phyloP scores from a whole-genome alignment of 768 basidiomycete species.

The Lentinula raphanica region DNA sequence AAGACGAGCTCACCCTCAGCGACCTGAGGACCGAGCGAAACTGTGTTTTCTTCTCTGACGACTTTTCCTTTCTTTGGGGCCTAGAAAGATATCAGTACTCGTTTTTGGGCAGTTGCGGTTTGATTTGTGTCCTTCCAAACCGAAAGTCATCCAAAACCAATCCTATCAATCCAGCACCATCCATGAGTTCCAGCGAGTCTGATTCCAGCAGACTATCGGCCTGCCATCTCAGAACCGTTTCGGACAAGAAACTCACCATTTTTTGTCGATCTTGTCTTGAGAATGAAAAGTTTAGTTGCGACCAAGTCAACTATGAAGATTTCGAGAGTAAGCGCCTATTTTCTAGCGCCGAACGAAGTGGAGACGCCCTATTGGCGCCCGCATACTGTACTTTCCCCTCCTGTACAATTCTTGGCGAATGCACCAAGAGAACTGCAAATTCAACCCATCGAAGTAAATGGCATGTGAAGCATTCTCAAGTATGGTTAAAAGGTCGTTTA shows the following conservation, averaged over 20 bases:
- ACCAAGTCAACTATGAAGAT: not conserved
- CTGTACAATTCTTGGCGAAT: no score
- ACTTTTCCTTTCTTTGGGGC: conserved; percentile 80
- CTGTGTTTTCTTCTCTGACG: conserved; percentile 74
- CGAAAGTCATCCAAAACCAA: not conserved
- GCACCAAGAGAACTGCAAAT: no score
- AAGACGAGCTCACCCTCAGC: conserved; percentile 96
- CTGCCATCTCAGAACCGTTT: not conserved
- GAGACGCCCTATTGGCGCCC: no score
- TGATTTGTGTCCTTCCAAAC: not conserved
- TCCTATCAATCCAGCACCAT: not conserved
- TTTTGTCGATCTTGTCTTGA: not conserved
- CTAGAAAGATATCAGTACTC: conserved; percentile 31
- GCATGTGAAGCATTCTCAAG: no score
- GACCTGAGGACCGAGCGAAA: conserved; percentile 92
- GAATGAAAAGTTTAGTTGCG: not conserved
- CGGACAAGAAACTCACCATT: not conserved
- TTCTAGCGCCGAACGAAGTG: not conserved
- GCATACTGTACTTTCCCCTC: no score
- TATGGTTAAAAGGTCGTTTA: no score
- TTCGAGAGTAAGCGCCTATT: not conserved
- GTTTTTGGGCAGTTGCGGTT: no score
- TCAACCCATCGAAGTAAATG: no score
- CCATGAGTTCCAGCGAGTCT: not conserved
- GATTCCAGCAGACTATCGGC: not conserved